Percentiles rank a stretch among this genome's conserved stretches.
These are phyloP conservation scores for Akanthomyces muscarius DNA, from an alignment of 2,329 filamentous ascomycete species.

Conservation along the genomic window DNA sequence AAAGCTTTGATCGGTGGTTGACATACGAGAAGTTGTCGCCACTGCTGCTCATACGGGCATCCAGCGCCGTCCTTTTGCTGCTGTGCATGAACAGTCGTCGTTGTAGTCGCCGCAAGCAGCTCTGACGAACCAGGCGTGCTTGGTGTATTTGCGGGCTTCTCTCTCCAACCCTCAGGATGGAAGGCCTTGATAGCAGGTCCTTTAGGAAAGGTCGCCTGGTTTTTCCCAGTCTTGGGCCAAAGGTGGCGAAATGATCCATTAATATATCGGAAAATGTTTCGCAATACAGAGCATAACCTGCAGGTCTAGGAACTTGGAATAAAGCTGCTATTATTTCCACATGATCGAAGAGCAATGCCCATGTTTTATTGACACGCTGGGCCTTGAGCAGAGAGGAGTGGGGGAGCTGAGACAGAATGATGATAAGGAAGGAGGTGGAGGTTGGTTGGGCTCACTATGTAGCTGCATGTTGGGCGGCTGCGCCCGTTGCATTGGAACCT, in stretches of 20 bases:
- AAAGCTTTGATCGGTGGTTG: not conserved
- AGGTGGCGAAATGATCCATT: not conserved
- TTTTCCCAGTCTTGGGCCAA: not conserved
- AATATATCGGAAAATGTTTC: not conserved
- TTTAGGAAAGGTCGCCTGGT: not conserved
- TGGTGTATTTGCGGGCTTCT: no score
- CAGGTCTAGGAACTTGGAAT: not conserved
- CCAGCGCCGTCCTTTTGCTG: not conserved
- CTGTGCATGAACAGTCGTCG: not conserved
- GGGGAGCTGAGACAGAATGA: conserved; percentile 8
- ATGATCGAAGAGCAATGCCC: not conserved
- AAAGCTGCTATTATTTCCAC: conserved; percentile 1
- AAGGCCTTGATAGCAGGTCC: no score
- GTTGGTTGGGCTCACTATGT: no score
- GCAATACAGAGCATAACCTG: not conserved
- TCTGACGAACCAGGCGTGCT: no score
- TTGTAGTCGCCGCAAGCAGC: no score
- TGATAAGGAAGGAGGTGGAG: not conserved
- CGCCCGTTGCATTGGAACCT: no score
- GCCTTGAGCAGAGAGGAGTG: conserved; percentile 2
- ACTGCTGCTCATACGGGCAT: not conserved
- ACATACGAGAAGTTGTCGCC: not conserved
- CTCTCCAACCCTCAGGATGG: no score
- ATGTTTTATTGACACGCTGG: conserved; percentile 3
- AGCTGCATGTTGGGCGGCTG: no score